Base-by-base conservation (phyloP, 371 early-diverging fungal species). In the Actinomucor elegans region DNA sequence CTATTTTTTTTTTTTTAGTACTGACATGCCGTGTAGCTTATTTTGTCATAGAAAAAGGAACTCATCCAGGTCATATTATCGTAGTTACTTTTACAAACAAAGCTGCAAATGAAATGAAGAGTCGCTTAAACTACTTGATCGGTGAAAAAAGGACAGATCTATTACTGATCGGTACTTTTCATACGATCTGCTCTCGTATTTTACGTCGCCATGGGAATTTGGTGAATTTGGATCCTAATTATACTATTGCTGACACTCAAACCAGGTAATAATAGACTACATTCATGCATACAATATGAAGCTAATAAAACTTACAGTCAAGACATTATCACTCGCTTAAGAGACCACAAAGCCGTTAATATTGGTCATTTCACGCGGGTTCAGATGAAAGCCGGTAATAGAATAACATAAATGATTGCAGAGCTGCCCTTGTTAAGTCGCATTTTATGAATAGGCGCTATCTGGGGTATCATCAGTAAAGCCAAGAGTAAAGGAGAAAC, bases 81-180 rank as follows among this genome's bases (percentile, higher is more conserved):
- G 87, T 84, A 2, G 79, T 82, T 0, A 85, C 87, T 1, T 86
- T 86, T 55, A 85, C 87, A 2, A 85, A 81, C 37, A 86, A 85
- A 60, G 87, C 87, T 5, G 83, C 87, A 0, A 68, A 65, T 12
- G 87, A 86, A 59, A 75, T 86, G 71, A 65, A 66, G 32, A 55
- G 67, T 21, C 69, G 83, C 1, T 58, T 86, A 12, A 18, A 44
- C 0, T 28, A 53, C 0, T 33, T 77, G 17, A 48, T 77, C 0
- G 77, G 77, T 1, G 21, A 21, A 14, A 44, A 48, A 23, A 64
- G 48, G 15, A 71, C 77, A 23, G 47, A 48, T n/a, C 15, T 57
- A 26, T 42, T 67, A 3, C 21, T 63, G 7, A 60, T 69, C 27
- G 77, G 77, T 10, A 86, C 87, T 20, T 86, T 86, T 52, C 87